Conservation (phyloP, 2,329 filamentous ascomycete species). For the Aspergillus phoenicis region DNA sequence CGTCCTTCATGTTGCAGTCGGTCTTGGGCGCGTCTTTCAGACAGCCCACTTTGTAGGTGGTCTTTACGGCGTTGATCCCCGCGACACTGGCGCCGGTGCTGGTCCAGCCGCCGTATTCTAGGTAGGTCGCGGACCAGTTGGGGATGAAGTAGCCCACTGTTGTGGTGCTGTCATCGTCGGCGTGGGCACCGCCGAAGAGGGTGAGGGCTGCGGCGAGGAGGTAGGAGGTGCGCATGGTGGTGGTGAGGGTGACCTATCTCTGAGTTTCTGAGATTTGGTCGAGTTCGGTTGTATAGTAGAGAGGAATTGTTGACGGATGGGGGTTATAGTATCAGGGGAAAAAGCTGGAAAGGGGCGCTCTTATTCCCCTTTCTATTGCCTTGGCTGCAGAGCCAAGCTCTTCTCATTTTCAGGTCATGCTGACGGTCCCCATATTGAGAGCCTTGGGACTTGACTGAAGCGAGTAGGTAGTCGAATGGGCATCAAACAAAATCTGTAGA, state of each 20-base stretch:
- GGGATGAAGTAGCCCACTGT: slow-evolving; percentile 18
- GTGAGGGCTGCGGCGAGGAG: slow-evolving; percentile 1
- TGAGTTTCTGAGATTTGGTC: background rate
- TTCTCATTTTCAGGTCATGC: too few relatives aligned
- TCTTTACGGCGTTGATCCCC: slow-evolving; percentile 21
- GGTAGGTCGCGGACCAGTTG: slow-evolving; percentile 1
- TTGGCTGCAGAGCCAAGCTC: too few relatives aligned
- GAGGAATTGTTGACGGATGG: too few relatives aligned
- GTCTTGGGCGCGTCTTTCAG: slow-evolving; percentile 25
- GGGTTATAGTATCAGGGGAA: too few relatives aligned
- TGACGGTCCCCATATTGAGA: too few relatives aligned
- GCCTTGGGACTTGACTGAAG: too few relatives aligned
- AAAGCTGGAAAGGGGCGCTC: too few relatives aligned
- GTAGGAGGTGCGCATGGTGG: slow-evolving; percentile 3
- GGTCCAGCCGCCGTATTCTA: slow-evolving; percentile 13
- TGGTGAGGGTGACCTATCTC: background rate
- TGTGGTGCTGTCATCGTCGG: slow-evolving; percentile 11
- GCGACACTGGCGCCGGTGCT: slow-evolving; percentile 29
- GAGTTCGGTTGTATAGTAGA: background rate
- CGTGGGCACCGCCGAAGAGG: background rate
- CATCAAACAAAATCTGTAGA: background rate
- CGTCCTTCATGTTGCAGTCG: slow-evolving; percentile 22
- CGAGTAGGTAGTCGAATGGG: too few relatives aligned
- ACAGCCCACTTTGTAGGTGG: slow-evolving; percentile 30
- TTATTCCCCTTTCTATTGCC: too few relatives aligned